These are phyloP conservation scores for Paspalum notatum DNA, from an alignment of 176 grass and related monocot species.

Conservation along the genomic window DNA sequence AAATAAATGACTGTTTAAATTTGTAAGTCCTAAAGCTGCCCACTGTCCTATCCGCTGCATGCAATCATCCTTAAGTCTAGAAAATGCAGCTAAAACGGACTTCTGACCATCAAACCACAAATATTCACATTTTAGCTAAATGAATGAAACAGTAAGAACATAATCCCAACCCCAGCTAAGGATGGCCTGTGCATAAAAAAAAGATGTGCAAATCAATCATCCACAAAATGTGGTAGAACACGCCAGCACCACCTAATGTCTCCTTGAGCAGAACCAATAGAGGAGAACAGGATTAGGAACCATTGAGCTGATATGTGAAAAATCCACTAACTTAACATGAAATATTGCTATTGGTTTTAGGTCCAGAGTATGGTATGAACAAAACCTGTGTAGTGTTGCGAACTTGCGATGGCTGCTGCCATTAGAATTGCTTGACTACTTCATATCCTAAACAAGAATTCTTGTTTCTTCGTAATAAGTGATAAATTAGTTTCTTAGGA, in stretches of 20 bases:
- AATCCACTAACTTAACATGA: slow-evolving; percentile 1
- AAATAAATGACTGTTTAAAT: not conserved
- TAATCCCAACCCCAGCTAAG: not conserved
- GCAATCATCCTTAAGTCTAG: not conserved
- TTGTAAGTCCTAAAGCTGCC: not conserved
- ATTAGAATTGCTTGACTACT: not conserved
- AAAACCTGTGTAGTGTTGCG: not conserved
- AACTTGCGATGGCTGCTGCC: not conserved
- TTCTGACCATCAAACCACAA: not conserved
- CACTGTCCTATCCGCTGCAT: not conserved
- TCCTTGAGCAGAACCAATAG: not conserved
- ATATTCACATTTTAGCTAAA: not conserved
- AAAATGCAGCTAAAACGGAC: not conserved
- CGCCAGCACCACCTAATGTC: not conserved
- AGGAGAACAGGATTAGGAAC: not conserved
- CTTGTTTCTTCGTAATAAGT: not conserved
- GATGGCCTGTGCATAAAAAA: too few relatives aligned
- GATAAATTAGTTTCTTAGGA: slow-evolving; percentile 19
- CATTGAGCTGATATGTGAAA: slow-evolving; percentile 2
- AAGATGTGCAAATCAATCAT: not conserved
- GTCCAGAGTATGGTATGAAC: not conserved
- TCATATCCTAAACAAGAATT: slow-evolving; percentile 1
- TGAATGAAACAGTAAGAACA: not conserved
- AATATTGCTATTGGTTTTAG: not conserved
- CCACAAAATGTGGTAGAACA: not conserved